Base-by-base conservation (phyloP, 1,284 basidiomycete species). In the Cutaneotrichosporon cavernicola region DNA sequence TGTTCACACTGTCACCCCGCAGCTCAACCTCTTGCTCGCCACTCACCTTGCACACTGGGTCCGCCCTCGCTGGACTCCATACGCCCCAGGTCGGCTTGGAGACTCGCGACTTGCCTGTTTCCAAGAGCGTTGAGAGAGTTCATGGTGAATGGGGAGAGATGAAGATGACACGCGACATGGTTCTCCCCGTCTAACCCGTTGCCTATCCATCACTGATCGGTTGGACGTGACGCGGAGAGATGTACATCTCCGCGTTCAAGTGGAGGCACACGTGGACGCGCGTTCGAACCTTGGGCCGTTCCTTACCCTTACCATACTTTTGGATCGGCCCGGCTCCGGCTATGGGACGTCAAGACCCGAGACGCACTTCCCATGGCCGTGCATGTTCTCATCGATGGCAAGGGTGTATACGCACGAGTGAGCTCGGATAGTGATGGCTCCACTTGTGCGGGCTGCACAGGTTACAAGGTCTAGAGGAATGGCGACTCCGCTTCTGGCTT, bases 101-200 rank as follows among this genome's bases (percentile, higher is more conserved):
- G 86, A 1, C 91, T 92, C 73, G 88, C 89, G 36, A 92, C 91
- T 80, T 97, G 94, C 51, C 94, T 86, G 21, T 95, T 90, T 2
- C 93, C 94, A 56, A 91, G 89, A 0, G 92, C 92, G 82, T 97
- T 97, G 30, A 97, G 84, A 36, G 92, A 93, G 82, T 97, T 95
- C 93, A 97, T 95, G 10, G 63, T 64, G 68, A 43, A 9, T n/a
- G 43, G 18, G 1, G 18, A 18, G 18, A 26, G 26, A 26, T 26
- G 26, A n/a, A 46, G 43, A 46, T 46, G 43, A 46, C 43, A 46
- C 43, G 43, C 43, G 7, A 46, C 18, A n/a, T 16, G 21, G 8
- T 3, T n/a, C 43, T 36, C 43, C 43, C 43, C 43, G 43, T 46
- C 18, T 46, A 46, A n/a, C 43, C 43, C 43, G 43, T 43, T 13